Base-by-base conservation (phyloP, 139 green algal genomes). In the Spirogloea muscicola region DNA sequence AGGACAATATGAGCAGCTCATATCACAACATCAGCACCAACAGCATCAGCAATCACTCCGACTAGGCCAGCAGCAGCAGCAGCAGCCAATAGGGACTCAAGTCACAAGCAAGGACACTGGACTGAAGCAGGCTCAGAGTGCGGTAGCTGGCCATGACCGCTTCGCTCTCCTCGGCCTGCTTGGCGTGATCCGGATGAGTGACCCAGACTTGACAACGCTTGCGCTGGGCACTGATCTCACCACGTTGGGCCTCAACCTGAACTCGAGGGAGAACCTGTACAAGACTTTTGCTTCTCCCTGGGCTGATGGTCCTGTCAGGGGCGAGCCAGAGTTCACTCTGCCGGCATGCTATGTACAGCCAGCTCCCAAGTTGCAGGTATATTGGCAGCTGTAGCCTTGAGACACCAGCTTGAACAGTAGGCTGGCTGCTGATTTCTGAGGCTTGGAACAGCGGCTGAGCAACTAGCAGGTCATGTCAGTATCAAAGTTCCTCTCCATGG, bases 171-270 rank as follows among this genome's bases (percentile, higher is more conserved):
- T 97, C 65, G 93, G 93, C 27, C 78, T 98, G 73, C 84, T 97
- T 52, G 88, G 85, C 33, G 89, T 98, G 10, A 97, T 98, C 74
- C 85, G 91, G 44, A 96, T 96, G 91, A 86, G 57, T 10, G 93
- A 98, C 68, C 86, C 85, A 18, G 91, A 99, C 77, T 72, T 97
- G 21, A 96, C 94, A 0, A 97, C 92, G 59, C 85, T 99, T 61
- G 90, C 92, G 0, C 82, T 99, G 31, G 94, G 94, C 63, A 96
- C 88, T 0, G 94, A 99, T 76, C 85, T 99, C 2, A 99, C 94
- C 0, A 92, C 87, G 10, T 83, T 98, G 10, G 94, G 94, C 3
- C 86, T 99, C 21, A 96, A 97, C 84, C 83, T 98, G 13, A 96
- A 96, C 85, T 88, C 83, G 3, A 67, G 84, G 0, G 90, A 94